Conservation (phyloP, 2,329 filamentous ascomycete genomes). For the Aspergillus novoparasiticus region DNA sequence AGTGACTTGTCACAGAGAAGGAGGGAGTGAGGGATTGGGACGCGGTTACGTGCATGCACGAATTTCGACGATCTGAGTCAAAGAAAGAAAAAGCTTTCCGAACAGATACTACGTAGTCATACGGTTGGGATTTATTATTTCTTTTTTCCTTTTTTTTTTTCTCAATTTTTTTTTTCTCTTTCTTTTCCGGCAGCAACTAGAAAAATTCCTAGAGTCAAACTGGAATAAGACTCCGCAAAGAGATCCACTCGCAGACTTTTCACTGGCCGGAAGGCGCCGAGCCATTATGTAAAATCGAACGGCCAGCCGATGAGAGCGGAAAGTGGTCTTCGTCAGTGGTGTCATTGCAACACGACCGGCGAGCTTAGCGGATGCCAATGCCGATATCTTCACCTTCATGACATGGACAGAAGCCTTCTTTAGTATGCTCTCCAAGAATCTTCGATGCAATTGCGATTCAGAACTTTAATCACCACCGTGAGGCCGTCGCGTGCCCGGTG, state of each 20-base stretch:
- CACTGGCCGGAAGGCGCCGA: neutral
- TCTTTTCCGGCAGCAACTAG: conserved; percentile 16
- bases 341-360: neutral
- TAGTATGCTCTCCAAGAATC: neutral
- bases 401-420: neutral
- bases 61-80: neutral
- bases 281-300: neutral
- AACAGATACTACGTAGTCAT: neutral
- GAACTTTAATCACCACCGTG: neutral
- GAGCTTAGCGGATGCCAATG: neutral
- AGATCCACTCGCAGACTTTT: neutral
- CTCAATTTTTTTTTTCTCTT: neutral
- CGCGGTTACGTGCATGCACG: neutral
- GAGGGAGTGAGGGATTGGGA: neutral
- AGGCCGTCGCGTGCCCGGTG: neutral
- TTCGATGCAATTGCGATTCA: neutral
- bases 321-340: neutral
- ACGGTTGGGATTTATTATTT: neutral
- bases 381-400: neutral
- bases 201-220: neutral
- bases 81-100: neutral
- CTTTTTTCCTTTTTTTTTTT: neutral
- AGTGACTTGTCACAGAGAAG: neutral
- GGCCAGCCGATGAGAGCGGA: neutral
- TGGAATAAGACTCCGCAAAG: neutral